Base-by-base conservation (phyloP, 768 basidiomycete species). In the Artomyces pyxidatus region DNA sequence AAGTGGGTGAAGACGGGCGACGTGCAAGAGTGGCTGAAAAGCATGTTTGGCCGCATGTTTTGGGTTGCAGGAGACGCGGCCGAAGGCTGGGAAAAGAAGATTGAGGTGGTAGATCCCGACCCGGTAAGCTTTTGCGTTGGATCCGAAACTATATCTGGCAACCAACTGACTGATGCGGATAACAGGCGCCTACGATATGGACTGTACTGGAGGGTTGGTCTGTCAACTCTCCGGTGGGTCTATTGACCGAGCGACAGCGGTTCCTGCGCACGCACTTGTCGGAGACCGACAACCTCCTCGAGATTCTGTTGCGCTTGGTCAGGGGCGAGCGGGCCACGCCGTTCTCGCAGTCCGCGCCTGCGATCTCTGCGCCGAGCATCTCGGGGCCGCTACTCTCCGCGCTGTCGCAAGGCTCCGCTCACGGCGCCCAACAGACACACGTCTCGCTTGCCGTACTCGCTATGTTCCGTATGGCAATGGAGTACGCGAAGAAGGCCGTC, bases 1-100 rank as follows among this genome's bases (percentile, higher is more conserved):
- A 88, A 91, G 63, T 99, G 95, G 96, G 91, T 92, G 30, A 90
- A 92, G 65, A 85, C 86, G 7, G 95, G 95, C 26, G 88, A 94
- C 61, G 79, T 94, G 21, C 90, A 95, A 58, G 92, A 93, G 32
- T 98, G 94, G 94, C 68, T 90, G 58, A 80, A 81, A 64, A 88
- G 78, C 58, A 88, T 89, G 75, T 87, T 90, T 64, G 88, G 88
- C 3, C 73, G 86, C 30, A 87, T 87, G 83, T 88, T 88, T 60
- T 88, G 85, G 85, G 83, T 85, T 40, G 77, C 85, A 23, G 85
- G 84, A 5, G 85, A 87, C 46, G 85, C 83, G 11, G 80, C 83
- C n/a, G 85, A 85, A 54, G 86, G 88, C 8, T 99, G 96, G 96
- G 86, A 88, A 67, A 91, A 85, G 68, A 95, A 94, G 67, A 87